Conservation (phyloP, 169 alveolate species). For the Cryptosporidium felis region DNA sequence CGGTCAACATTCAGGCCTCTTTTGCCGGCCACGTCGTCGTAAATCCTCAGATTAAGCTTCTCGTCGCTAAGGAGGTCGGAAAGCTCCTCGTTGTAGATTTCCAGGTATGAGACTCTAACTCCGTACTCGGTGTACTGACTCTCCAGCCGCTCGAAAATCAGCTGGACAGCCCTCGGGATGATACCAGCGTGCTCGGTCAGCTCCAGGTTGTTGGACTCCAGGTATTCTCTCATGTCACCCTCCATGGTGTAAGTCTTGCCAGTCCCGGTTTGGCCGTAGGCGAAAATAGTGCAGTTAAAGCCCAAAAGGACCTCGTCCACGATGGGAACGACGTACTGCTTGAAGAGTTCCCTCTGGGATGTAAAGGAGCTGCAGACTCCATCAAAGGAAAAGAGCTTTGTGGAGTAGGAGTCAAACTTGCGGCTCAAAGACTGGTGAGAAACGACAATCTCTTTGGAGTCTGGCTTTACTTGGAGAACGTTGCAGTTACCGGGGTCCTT, state of each 20-base stretch:
- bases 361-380: constrained; percentile 78
- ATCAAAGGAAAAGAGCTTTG: constrained; percentile 78
- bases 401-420: constrained; percentile 65
- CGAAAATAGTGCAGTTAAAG: constrained; percentile 88
- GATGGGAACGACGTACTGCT: constrained; percentile 82
- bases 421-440: constrained; percentile 60
- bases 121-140: constrained; percentile 80
- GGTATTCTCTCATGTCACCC: constrained; percentile 77
- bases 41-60: constrained; percentile 72
- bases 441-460: constrained; percentile 72
- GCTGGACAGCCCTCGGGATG: constrained; percentile 82
- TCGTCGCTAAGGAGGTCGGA: constrained; percentile 83
- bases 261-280: constrained; percentile 88
- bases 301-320: constrained; percentile 89
- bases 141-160: constrained; percentile 79
- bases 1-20: constrained; percentile 82
- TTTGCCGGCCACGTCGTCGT: constrained; percentile 78
- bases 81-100: constrained; percentile 86
- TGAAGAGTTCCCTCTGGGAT: constrained; percentile 74
- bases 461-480: constrained; percentile 72
- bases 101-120: constrained; percentile 84
- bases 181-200: constrained; percentile 78
- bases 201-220: constrained; percentile 60
- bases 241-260: constrained; percentile 86
- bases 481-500: constrained; percentile 78